Evolutionary conservation across 2,329 filamentous ascomycete genomes (phyloP), one percentile per base, ranked within the genome.

Genomic region (Coniella vitis): DNA sequence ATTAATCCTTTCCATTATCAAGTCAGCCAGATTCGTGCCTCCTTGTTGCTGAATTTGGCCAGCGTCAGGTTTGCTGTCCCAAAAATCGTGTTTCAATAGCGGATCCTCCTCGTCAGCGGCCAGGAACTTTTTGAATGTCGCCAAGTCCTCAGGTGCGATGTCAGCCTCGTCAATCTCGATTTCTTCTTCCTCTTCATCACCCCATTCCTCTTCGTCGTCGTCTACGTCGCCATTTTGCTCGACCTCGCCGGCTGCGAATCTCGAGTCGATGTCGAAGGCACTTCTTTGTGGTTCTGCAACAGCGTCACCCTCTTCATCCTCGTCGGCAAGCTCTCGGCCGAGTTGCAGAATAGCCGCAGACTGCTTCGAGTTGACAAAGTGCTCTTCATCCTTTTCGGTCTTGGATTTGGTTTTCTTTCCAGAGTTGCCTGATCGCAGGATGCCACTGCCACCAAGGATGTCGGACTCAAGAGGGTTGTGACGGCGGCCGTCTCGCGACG

Each of bases 401-500:
- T 90, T 83, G 64, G 82, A 82, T 75, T 90, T 83, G 64, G 82
- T 81, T 29, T 53, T 53, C 40, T 48, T 51, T 2, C 44, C 34
- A 8, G 47, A 29, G 38, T 49, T 53, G 14, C 40, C 51, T 21
- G 51, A 42, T 70, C 90, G 81, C 61, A 91, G 65, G 56, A 83
- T 72, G 53, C 84, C 76, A 50, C 83, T 77, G 57, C 88, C 49
- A 14, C 52, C 75, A 58, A 84, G 69, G 63, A 97, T 76, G 61
- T 97, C 93, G 62, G 95, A 87, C 60, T 91, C 86, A 52, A 98
- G 84, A 36, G 91, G 90, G 58, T 94, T 94, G 70, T 96, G 91
- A 56, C 87, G 83, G 61, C 84, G 81, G 53, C 74, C 74, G 57
- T 74, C 74, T 63, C 75, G 80, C 50, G 73, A 74, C 57, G 73